Evolutionary conservation across 2,329 filamentous ascomycete species (phyloP).

Genomic region (Blastomyces silverae): DNA sequence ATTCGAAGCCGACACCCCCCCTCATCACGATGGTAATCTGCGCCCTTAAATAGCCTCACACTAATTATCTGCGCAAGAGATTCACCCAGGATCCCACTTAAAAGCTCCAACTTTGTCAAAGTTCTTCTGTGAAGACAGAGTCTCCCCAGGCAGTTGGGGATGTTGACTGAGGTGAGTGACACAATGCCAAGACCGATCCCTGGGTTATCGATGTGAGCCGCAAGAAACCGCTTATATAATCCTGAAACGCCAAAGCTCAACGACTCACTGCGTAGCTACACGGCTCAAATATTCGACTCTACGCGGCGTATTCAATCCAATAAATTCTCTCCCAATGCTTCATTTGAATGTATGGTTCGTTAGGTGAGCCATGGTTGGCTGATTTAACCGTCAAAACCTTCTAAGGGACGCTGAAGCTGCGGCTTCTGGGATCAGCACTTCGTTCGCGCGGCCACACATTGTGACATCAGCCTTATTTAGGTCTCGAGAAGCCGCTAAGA

Average conservation of each 20-base stretch:
- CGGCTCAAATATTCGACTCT: no score
- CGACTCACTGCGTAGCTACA: no score
- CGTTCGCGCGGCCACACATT: not conserved
- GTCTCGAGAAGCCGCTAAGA: not conserved
- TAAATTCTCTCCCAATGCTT: not conserved
- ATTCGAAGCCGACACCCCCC: not conserved
- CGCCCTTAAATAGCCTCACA: not conserved
- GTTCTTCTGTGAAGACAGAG: not conserved
- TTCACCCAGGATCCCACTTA: not conserved
- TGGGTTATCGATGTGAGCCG: not conserved
- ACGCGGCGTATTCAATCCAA: no score
- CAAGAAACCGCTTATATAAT: no score
- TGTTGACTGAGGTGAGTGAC: not conserved
- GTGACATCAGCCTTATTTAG: not conserved
- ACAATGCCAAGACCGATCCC: not conserved
- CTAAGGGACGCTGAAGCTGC: no score
- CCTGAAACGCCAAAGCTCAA: no score
- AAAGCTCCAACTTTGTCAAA: not conserved
- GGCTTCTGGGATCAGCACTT: no score
- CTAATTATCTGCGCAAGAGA: not conserved
- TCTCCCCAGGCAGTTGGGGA: not conserved
- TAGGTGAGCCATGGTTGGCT: not conserved
- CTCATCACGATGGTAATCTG: not conserved
- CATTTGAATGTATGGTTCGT: not conserved
- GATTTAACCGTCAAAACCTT: not conserved